Evolutionary conservation across 2,329 filamentous ascomycete genomes (phyloP).

Genomic region (Botrytis paeoniae): DNA sequence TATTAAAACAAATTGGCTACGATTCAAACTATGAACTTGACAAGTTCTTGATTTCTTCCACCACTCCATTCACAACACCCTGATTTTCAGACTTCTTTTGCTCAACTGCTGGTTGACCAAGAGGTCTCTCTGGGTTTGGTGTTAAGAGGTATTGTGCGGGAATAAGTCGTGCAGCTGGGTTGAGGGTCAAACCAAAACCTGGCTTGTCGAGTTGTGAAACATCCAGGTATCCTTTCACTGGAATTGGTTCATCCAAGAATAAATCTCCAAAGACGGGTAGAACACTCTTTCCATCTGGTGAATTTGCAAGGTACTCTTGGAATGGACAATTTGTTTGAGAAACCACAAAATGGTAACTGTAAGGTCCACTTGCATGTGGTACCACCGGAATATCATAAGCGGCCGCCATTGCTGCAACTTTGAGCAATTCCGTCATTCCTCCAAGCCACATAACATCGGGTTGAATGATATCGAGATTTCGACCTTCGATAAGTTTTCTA

Average conservation of each 20-base stretch:
- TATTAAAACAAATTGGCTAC: slow-evolving; percentile 15
- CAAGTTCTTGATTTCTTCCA: slow-evolving; percentile 30
- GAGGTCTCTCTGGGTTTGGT: slow-evolving; percentile 54
- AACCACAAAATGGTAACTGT: slow-evolving; percentile 94
- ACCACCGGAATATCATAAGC: slow-evolving; percentile 94
- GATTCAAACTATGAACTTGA: slow-evolving; percentile 23
- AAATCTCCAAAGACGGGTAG: slow-evolving; percentile 89
- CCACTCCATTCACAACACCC: slow-evolving; percentile 39
- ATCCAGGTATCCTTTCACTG: slow-evolving; percentile 76
- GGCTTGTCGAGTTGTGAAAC: slow-evolving; percentile 80
- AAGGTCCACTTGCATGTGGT: slow-evolving; percentile 89
- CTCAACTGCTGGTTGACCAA: slow-evolving; percentile 33
- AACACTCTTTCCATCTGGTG: slow-evolving; percentile 83
- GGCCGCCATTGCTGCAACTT: slow-evolving; percentile 81
- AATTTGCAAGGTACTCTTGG: slow-evolving; percentile 95
- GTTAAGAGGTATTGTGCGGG: slow-evolving; percentile 71
- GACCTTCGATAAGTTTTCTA: slow-evolving; percentile 87
- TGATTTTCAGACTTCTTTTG: slow-evolving; percentile 30
- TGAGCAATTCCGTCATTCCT: slow-evolving; percentile 86
- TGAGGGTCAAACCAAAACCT: slow-evolving; percentile 85
- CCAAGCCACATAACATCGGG: slow-evolving; percentile 98
- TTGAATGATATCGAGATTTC: slow-evolving; percentile 91
- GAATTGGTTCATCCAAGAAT: slow-evolving; percentile 88
- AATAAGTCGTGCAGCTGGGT: slow-evolving; percentile 72
- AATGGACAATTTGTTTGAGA: slow-evolving; percentile 92